A percentile compares a stretch with the other conserved stretches of the same genome.
Conservation (phyloP, 2,329 filamentous ascomycete species). For the Emmonsiellopsis sp. region DNA sequence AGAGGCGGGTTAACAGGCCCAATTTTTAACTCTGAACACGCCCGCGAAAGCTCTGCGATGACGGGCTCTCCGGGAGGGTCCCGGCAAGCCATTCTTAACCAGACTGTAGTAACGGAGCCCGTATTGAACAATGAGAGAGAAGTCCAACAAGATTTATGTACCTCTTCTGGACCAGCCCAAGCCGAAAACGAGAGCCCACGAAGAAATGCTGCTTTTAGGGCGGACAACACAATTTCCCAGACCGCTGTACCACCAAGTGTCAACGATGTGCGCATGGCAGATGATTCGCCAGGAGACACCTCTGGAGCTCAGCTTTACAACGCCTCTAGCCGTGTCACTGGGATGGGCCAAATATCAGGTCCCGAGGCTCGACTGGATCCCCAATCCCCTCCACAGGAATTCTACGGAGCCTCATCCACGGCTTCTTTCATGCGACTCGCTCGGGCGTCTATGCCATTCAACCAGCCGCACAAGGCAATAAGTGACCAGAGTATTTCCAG, state of each 20-base stretch:
- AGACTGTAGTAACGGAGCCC: background rate
- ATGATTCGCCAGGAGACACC: no score
- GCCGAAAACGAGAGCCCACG: background rate
- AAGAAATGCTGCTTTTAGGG: background rate
- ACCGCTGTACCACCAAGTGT: no score
- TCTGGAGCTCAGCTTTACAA: background rate
- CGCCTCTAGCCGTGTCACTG: slow-evolving; percentile 20
- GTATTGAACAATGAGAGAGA: background rate
- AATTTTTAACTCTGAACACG: slow-evolving; percentile 2
- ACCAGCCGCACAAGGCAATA: slow-evolving; percentile 7
- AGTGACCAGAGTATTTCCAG: slow-evolving; percentile 8
- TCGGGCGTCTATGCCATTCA: slow-evolving; percentile 18
- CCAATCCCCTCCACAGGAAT: slow-evolving; percentile 20
- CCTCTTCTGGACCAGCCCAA: background rate
- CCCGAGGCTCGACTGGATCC: slow-evolving; percentile 17
- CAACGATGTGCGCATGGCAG: no score
- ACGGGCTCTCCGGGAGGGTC: background rate
- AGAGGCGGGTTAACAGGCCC: slow-evolving; percentile 16
- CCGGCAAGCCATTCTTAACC: background rate
- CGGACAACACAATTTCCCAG: no score
- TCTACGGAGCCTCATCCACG: slow-evolving; percentile 33
- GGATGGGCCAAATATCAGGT: slow-evolving; percentile 32
- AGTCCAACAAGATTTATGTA: background rate
- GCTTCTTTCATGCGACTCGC: slow-evolving; percentile 34
- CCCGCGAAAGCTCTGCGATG: background rate